These are phyloP conservation scores for Sequoiadendron giganteum DNA, from an alignment of 75 land plant species.

Conservation along the genomic window DNA sequence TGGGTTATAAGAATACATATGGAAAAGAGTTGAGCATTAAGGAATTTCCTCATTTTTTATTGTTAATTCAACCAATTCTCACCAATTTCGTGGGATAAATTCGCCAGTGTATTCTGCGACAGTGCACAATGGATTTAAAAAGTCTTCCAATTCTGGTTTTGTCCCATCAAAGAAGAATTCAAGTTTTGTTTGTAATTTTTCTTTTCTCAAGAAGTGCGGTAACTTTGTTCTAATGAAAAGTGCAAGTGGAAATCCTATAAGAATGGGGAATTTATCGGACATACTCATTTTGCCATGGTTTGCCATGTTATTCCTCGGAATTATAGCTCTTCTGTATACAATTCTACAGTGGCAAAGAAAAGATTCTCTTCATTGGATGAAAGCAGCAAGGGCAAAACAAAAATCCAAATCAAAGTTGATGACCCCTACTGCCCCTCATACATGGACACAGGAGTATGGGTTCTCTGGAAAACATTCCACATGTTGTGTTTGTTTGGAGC, in stretches of 20 bases:
- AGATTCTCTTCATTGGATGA: slow-evolving; percentile 70
- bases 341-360: slow-evolving; percentile 67
- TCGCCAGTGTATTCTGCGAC: background rate
- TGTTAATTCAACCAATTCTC: slow-evolving; percentile 8
- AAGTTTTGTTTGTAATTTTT: background rate
- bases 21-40: background rate
- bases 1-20: background rate
- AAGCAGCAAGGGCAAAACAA: slow-evolving; percentile 62
- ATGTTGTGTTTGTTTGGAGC: slow-evolving; percentile 79
- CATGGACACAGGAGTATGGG: slow-evolving; percentile 63
- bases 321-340: slow-evolving; percentile 48
- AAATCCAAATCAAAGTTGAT: slow-evolving; percentile 41
- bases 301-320: slow-evolving; percentile 43
- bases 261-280: slow-evolving; percentile 14
- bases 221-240: background rate
- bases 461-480: slow-evolving; percentile 56
- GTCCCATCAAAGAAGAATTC: slow-evolving; percentile 1
- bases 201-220: background rate
- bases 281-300: slow-evolving; percentile 42
- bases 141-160: background rate
- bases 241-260: background rate
- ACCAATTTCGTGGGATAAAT: slow-evolving; percentile 5
- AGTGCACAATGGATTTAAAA: background rate
- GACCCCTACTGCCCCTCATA: slow-evolving; percentile 53
- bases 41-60: background rate